Base-by-base conservation (phyloP, 2,329 filamentous ascomycete species). In the Diaporthe sp. region DNA sequence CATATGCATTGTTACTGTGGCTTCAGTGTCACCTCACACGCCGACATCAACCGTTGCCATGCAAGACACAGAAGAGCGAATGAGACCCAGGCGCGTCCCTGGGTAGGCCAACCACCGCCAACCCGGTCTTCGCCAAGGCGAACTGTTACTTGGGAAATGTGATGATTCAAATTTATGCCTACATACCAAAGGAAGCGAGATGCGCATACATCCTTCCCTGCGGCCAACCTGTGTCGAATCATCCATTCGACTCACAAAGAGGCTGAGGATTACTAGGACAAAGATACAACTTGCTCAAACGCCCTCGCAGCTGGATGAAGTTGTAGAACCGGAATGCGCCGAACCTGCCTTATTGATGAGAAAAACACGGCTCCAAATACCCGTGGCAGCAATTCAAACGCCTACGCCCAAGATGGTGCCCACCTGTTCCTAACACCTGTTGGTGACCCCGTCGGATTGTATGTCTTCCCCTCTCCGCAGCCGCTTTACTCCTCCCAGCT, bases 401-500 rank as follows among this genome's bases (percentile, higher is more conserved):
- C 65, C 65, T 70, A 42, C 65, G 49, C 65, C 65, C 65, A 70
- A 67, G 34, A 31, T 42, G 65, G 49, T 70, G 65, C 34, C 34
- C 65, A 44, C 31, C 22, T 9, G 34, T 55, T 28, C 34, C 65
- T n/a, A 55, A 22, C 34, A 55, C 34, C 49, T 28, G 49, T 55
- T 12, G 34, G n/a, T 70, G 65, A 70, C 25, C 37, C 49, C n/a
- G n/a, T 42, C 65, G 55, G 49, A 42, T 53, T 53, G 34, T 70
- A 28, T 55, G 31, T 9, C n/a, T 37, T 28, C 4, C 34, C 22
- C 22, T 55, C 34, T 20, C n/a, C 13, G 13, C 49, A 55, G 22
- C 15, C 0, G 10, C 20, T 22, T 83, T 81, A 98, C 82, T 98
- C 96, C 78, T 98, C 97, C 97, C 97, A 99, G 87, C 96, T 98